A percentile compares a stretch with the other conserved stretches of the same genome.
phyloP scores from a whole-genome alignment of 495 filamentous ascomycete species.

The Astrothelium macrocarpum region DNA sequence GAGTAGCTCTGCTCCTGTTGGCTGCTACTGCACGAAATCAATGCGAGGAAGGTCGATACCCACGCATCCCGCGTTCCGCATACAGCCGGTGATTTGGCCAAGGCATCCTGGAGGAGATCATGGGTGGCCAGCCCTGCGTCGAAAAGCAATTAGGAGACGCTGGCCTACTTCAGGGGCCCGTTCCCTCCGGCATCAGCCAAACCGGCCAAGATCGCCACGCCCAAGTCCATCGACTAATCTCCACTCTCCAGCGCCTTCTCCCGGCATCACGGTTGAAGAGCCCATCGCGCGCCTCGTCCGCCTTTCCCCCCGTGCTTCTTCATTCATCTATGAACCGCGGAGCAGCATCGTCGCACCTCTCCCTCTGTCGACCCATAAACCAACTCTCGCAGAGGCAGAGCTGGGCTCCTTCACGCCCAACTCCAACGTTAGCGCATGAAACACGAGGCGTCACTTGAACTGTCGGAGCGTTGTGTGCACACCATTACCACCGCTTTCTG shows the following conservation, averaged over 20 bases:
- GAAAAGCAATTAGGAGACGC: neutral
- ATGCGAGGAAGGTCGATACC: neutral
- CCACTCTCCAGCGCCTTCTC: neutral
- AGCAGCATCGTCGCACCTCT: neutral
- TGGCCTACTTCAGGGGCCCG: neutral
- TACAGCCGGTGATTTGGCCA: neutral
- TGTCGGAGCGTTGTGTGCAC: neutral
- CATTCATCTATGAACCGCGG: neutral
- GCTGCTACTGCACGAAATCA: neutral
- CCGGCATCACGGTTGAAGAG: neutral
- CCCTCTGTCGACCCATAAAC: too few species aligned
- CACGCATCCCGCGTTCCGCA: neutral
- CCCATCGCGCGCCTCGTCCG: neutral
- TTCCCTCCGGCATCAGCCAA: neutral
- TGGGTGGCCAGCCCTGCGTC: neutral
- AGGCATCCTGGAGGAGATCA: neutral
- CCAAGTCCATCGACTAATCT: neutral
- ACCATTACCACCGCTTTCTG: neutral
- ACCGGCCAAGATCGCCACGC: neutral
- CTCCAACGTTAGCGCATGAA: slow-evolving; percentile 1
- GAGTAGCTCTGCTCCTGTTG: neutral
- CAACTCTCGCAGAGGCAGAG: neutral
- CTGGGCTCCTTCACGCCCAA: neutral
- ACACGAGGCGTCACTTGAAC: neutral
- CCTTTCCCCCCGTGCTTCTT: neutral